Evolutionary conservation across 2,329 filamentous ascomycete species (phyloP), one percentile per base, ranked within the genome.

Genomic region (Pyrenochaeta sp.): DNA sequence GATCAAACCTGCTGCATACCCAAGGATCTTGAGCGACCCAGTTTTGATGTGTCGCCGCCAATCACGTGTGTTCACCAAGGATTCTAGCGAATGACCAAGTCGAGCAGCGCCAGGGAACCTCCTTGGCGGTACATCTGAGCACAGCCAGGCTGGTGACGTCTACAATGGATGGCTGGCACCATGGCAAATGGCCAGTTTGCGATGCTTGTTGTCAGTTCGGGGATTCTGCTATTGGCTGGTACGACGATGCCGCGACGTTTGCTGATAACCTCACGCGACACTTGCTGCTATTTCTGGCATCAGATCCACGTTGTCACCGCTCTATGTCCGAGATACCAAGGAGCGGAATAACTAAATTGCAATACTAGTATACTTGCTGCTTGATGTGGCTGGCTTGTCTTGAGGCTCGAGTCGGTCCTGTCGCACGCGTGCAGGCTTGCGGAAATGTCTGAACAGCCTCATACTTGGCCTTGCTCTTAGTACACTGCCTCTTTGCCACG

Each of bases 61-160:
- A 41, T 46, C 49, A 56, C 44, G 48, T 54, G 50, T 19, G 13
- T 45, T 48, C 48, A 53, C 58, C 54, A 61, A 60, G 58, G 30
- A 22, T 11, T 31, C 35, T 55, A 53, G 49, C 44, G 44, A 41
- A 36, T 42, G 9, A 23, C 48, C 44, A 54, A 60, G 55, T 41
- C 32, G 32, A 39, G 35, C 36, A 41, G 28, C 21, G 28, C 24
- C 29, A 19, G 44, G 36, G 39, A 17, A 30, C 30, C 28, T 30
- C 19, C 57, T 63, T 55, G 55, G 60, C 60, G 32, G 35, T 21
- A 41, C 17, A 36, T 27, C 27, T n/a, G 30, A 51, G 47, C 60
- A 60, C 60, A 63, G 60, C 60, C 51, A 51, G 45, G 35, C 29
- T 42, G 56, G 47, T 60, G 56, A 63, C 58, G 58, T 61, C 35